These are phyloP conservation scores for Beauveria sp. DNA, from an alignment of 2,329 filamentous ascomycete species.

Conservation along the genomic window DNA sequence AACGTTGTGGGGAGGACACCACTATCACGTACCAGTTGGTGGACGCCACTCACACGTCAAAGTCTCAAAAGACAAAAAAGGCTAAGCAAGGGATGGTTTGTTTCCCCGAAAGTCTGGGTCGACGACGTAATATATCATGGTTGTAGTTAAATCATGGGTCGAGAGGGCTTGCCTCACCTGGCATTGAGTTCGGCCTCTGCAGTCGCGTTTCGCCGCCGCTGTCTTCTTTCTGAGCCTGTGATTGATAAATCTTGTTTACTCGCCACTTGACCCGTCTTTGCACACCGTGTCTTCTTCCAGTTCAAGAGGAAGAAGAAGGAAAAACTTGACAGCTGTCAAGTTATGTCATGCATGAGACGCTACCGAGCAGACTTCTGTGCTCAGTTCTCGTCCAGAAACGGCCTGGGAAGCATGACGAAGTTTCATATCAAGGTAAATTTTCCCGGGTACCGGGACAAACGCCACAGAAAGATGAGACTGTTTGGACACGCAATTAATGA, in stretches of 20 bases:
- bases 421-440: neutral
- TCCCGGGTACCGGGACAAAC: neutral
- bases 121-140: neutral
- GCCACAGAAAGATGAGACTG: neutral
- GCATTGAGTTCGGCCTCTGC: neutral
- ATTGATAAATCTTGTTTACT: too few relatives aligned
- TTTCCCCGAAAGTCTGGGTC: neutral
- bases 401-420: neutral
- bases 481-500: neutral
- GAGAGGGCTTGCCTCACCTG: neutral
- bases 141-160: neutral
- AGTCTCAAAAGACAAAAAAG: neutral
- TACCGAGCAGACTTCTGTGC: too few relatives aligned
- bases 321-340: too few relatives aligned
- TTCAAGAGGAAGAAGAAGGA: too few relatives aligned
- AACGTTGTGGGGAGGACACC: slow-evolving; percentile 1
- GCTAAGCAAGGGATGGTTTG: neutral
- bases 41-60: neutral
- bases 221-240: too few relatives aligned
- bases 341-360: too few relatives aligned
- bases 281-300: too few relatives aligned
- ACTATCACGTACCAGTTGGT: neutral
- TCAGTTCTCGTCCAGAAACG: too few relatives aligned
- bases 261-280: too few relatives aligned
- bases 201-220: too few relatives aligned